These are phyloP conservation scores for Gossypioides kirkii DNA, from an alignment of 345 rosid species.

Conservation along the genomic window DNA sequence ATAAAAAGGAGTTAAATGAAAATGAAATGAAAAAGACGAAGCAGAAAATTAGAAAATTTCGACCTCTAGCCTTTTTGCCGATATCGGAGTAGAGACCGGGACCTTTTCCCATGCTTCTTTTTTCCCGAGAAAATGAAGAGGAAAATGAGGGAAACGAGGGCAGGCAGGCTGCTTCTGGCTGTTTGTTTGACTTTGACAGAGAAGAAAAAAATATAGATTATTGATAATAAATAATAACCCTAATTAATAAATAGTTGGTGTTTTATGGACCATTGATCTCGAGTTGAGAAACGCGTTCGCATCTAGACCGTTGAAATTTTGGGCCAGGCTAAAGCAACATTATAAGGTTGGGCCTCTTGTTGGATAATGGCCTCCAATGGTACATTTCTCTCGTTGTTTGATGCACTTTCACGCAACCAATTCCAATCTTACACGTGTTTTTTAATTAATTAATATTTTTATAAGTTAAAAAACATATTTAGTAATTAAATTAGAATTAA, in stretches of 20 bases:
- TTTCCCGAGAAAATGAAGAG: not conserved
- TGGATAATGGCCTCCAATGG: too few relatives aligned
- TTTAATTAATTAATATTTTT: not conserved
- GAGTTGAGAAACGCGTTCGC: not conserved
- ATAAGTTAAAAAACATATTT: too few relatives aligned
- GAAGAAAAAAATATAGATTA: not conserved
- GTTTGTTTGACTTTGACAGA: not conserved
- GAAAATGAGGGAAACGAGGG: not conserved
- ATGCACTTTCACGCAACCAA: too few relatives aligned
- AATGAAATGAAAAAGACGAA: not conserved
- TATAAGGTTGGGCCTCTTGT: not conserved
- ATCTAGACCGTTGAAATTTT: not conserved
- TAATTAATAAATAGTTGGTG: not conserved
- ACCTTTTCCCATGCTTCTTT: slow-evolving; percentile 65
- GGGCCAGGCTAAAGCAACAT: not conserved
- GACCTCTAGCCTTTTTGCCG: slow-evolving; percentile 92
- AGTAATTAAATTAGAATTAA: too few relatives aligned
- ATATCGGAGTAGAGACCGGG: slow-evolving; percentile 93
- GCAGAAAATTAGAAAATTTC: not conserved
- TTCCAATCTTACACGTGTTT: too few relatives aligned
- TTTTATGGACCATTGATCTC: not conserved
- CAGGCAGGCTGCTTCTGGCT: not conserved
- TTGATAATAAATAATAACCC: not conserved
- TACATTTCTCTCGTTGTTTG: too few relatives aligned
- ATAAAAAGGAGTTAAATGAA: not conserved